These are phyloP conservation scores for Calocybe gangraenosa DNA, from an alignment of 768 basidiomycete species.

Conservation along the genomic window DNA sequence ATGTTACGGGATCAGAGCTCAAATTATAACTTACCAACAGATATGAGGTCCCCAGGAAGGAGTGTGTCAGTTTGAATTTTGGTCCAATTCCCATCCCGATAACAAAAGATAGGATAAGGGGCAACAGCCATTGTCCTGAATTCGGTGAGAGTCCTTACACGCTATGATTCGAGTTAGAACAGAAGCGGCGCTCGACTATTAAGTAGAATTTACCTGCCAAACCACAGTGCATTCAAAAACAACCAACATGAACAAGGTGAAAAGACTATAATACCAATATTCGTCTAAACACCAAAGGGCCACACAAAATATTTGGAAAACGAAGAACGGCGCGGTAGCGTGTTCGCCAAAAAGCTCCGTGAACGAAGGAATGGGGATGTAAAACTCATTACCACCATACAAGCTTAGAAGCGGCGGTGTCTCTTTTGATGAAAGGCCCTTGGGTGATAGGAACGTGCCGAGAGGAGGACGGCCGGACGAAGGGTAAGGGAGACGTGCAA, in stretches of 20 bases:
- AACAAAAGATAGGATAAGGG: constrained; percentile 83
- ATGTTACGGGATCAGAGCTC: no score
- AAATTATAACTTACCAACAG: constrained; percentile 56
- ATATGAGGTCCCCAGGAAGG: constrained; percentile 91
- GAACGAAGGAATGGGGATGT: constrained; percentile 96
- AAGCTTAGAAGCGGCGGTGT: constrained; percentile 53
- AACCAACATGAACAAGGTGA: constrained; percentile 97
- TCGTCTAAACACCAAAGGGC: constrained; percentile 97
- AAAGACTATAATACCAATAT: constrained; percentile 98
- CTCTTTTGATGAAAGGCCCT: constrained; percentile 46
- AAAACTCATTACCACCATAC: constrained; percentile 93
- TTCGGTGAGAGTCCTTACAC: constrained; percentile 89
- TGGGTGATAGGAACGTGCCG: constrained; percentile 55
- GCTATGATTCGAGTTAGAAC: constrained; percentile 40
- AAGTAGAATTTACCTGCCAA: constrained; percentile 71
- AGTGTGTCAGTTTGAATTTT: constrained; percentile 82
- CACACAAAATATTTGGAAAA: constrained; percentile 98
- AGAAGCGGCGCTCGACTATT: background rate
- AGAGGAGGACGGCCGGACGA: constrained; percentile 68
- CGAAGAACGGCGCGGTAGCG: constrained; percentile 98
- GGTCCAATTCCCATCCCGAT: constrained; percentile 77
- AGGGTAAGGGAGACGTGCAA: constrained; percentile 85
- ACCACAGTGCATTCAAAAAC: constrained; percentile 99
- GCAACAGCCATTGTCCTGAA: constrained; percentile 96
- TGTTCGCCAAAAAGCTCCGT: constrained; percentile 90